phyloP scores from a whole-genome alignment of 306 rosid species.

The Begonia fuchsioides region DNA sequence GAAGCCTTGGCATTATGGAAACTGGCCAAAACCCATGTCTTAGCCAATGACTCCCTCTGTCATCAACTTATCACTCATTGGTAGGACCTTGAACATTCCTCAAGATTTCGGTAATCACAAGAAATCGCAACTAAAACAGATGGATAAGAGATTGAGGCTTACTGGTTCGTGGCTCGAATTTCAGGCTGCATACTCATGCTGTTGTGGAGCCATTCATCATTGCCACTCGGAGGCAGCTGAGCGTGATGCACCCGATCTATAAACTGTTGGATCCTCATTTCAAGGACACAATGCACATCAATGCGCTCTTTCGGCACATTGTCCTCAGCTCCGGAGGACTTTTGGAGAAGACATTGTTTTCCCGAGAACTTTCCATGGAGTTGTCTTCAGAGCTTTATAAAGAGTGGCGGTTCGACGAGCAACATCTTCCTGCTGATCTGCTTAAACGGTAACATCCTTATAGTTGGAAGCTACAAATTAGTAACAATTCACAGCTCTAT shows the following conservation, averaged over 20 bases:
- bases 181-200: slow-evolving; percentile 62
- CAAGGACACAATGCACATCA: slow-evolving; percentile 56
- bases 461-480: too few species aligned
- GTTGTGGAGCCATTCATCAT: slow-evolving; percentile 73
- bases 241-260: slow-evolving; percentile 64
- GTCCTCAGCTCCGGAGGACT: slow-evolving; percentile 49
- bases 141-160: too few species aligned
- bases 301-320: slow-evolving; percentile 35
- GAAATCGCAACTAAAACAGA: too few species aligned
- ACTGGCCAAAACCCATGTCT: slow-evolving; percentile 61
- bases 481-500: too few species aligned
- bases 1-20: slow-evolving; percentile 69
- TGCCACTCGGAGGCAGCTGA: slow-evolving; percentile 62
- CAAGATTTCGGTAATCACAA: too few species aligned
- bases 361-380: slow-evolving; percentile 54
- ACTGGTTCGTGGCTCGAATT: background rate
- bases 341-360: slow-evolving; percentile 36
- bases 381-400: slow-evolving; percentile 46
- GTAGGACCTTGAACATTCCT: slow-evolving; percentile 15
- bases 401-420: slow-evolving; percentile 54
- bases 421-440: slow-evolving; percentile 71
- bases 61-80: slow-evolving; percentile 68
- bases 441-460: slow-evolving; percentile 33
- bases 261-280: slow-evolving; percentile 55
- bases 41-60: slow-evolving; percentile 44